These are phyloP conservation scores for Pyricularia sp. DNA, from an alignment of 2,329 filamentous ascomycete genomes.

Conservation along the genomic window DNA sequence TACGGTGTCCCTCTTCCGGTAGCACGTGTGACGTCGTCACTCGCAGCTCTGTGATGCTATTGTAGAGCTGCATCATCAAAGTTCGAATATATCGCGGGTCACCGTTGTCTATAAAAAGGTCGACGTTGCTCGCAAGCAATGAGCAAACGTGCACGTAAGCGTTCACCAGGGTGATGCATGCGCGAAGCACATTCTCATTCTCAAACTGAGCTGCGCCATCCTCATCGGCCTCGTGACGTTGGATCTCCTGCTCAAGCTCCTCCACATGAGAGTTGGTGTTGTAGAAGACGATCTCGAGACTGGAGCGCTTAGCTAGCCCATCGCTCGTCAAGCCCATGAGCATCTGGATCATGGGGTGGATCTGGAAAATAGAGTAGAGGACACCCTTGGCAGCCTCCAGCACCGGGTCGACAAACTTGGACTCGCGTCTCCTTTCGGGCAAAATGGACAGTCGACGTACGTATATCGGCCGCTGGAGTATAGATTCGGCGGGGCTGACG, in stretches of 20 bases:
- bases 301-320: slow-evolving; percentile 50
- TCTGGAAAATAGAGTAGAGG: slow-evolving; percentile 57
- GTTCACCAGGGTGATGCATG: slow-evolving; percentile 53
- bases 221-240: slow-evolving; percentile 47
- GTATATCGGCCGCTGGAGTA: slow-evolving; percentile 50
- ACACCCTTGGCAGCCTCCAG: slow-evolving; percentile 58
- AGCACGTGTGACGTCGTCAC: slow-evolving; percentile 34
- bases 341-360: slow-evolving; percentile 59
- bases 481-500: slow-evolving; percentile 49
- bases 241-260: slow-evolving; percentile 55
- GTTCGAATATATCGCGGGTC: slow-evolving; percentile 59
- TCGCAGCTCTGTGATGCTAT: slow-evolving; percentile 58
- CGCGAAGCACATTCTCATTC: slow-evolving; percentile 54
- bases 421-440: slow-evolving; percentile 54
- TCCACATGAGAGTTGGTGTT: slow-evolving; percentile 59
- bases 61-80: slow-evolving; percentile 53
- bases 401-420: slow-evolving; percentile 49
- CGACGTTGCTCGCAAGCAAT: slow-evolving; percentile 50
- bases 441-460: slow-evolving; percentile 54
- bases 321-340: slow-evolving; percentile 53
- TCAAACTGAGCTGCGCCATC: slow-evolving; percentile 38
- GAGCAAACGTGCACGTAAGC: slow-evolving; percentile 59
- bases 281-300: slow-evolving; percentile 58
- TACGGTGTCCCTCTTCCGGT: slow-evolving; percentile 16
- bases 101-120: slow-evolving; percentile 54